phyloP scores from a whole-genome alignment of 805 yeast genomes.

The Candida odintsovae region DNA sequence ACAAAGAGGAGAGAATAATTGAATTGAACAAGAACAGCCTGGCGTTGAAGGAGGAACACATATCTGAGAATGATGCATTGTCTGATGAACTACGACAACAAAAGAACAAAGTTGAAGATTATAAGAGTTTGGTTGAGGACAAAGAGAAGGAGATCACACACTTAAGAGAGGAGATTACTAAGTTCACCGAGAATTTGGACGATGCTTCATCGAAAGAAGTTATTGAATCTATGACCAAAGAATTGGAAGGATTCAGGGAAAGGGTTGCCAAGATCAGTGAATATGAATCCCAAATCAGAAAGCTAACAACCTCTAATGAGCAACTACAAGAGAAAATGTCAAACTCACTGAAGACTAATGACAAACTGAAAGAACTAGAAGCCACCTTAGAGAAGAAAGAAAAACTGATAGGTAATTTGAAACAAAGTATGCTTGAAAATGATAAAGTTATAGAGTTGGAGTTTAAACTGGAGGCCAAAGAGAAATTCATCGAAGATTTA shows the following conservation, averaged over 20 bases:
- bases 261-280: not conserved
- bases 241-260: not conserved
- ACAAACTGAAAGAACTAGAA: conserved; percentile 16
- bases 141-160: conserved; percentile 3
- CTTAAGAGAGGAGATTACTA: not conserved
- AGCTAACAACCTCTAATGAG: not conserved
- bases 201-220: not conserved
- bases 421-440: conserved; percentile 1
- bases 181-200: not conserved
- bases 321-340: conserved; percentile 8
- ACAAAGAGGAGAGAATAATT: conserved; percentile 8
- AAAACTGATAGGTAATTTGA: conserved; percentile 14
- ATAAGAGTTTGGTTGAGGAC: not conserved
- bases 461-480: conserved; percentile 16
- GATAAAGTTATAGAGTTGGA: conserved; percentile 17
- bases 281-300: not conserved
- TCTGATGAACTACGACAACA: not conserved
- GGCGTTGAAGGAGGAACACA: conserved; percentile 23
- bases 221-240: conserved; percentile 1
- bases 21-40: conserved; percentile 21
- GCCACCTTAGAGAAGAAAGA: conserved; percentile 17
- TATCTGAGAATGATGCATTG: conserved; percentile 3
- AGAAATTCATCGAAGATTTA: conserved; percentile 1
- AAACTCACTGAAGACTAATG: conserved; percentile 5
- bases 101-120: not conserved